These are phyloP conservation scores for Globisporangium paroecandrum DNA, from an alignment of 352 stramenopile species.

Conservation along the genomic window DNA sequence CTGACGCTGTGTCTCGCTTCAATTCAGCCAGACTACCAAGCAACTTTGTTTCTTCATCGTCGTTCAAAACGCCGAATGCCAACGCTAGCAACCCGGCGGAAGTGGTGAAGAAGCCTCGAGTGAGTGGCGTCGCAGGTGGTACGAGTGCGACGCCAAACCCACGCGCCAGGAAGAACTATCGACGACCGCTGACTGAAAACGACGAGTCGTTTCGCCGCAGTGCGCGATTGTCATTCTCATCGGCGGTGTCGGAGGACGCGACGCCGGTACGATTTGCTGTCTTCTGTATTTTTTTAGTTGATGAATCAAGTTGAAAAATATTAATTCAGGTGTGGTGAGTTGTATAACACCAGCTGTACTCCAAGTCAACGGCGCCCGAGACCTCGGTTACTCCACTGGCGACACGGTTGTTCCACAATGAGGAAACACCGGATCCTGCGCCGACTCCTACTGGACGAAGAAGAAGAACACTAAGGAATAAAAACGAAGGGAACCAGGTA, in stretches of 20 bases:
- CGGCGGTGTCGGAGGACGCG: constrained; percentile 45
- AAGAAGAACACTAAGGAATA: not conserved
- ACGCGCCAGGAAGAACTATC: constrained; percentile 34
- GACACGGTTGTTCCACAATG: constrained; percentile 18
- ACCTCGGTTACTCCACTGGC: constrained; percentile 11
- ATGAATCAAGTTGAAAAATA: not conserved
- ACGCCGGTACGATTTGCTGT: constrained; percentile 34
- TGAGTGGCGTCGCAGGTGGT: constrained; percentile 23
- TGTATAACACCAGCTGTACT: not conserved
- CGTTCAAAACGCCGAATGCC: constrained; percentile 34
- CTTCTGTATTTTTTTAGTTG: not conserved
- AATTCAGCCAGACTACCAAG: constrained; percentile 14
- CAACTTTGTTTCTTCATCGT: constrained; percentile 10
- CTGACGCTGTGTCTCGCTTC: not conserved
- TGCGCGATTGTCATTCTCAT: constrained; percentile 61
- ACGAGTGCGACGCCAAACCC: constrained; percentile 31
- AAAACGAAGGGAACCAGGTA: constrained; percentile 13
- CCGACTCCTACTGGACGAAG: not conserved
- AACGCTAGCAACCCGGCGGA: constrained; percentile 25
- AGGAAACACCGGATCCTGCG: constrained; percentile 11
- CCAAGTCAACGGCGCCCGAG: not conserved
- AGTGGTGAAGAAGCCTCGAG: constrained; percentile 55
- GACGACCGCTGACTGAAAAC: constrained; percentile 51
- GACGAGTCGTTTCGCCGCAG: constrained; percentile 50
- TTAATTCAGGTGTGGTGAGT: not conserved